These are phyloP conservation scores for Suhomyces sp. DNA, from an alignment of 805 yeast genomes.

Conservation along the genomic window DNA sequence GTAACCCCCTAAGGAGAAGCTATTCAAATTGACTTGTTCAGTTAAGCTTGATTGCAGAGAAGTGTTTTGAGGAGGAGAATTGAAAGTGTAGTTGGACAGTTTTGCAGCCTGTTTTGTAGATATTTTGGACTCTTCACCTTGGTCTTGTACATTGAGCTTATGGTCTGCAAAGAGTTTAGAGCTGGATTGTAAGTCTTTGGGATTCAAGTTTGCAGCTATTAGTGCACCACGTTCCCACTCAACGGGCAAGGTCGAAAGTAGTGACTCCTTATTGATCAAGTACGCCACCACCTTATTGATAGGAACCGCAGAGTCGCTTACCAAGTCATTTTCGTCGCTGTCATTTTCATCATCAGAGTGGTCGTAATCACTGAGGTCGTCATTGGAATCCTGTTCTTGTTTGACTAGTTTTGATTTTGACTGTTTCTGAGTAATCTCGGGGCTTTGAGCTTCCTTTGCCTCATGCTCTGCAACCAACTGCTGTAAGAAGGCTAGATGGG, in stretches of 20 bases:
- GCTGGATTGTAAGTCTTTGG: conserved; percentile 24
- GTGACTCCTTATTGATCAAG: conserved; percentile 40
- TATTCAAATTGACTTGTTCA: conserved; percentile 14
- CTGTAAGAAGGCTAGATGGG: conserved; percentile 28
- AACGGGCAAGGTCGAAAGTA: conserved; percentile 37
- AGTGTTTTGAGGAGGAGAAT: neutral
- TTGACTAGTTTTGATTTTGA: neutral
- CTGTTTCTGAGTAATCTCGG: neutral
- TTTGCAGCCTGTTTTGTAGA: neutral
- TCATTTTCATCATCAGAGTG: conserved; percentile 8
- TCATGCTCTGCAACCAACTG: conserved; percentile 16
- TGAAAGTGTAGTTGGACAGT: conserved; percentile 1
- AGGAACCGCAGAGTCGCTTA: conserved; percentile 26
- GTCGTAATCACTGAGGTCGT: conserved; percentile 8
- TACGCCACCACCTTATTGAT: conserved; percentile 49
- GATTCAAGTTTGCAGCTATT: conserved; percentile 38
- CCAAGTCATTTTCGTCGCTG: conserved; percentile 3
- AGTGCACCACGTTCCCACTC: conserved; percentile 48
- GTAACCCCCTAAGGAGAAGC: conserved; percentile 18
- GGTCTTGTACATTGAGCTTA: conserved; percentile 11
- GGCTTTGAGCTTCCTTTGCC: conserved; percentile 1
- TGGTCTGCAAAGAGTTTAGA: conserved; percentile 37
- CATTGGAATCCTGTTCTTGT: conserved; percentile 6
- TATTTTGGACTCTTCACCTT: conserved; percentile 5
- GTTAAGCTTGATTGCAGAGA: conserved; percentile 10